Percentiles rank a stretch among this genome's conserved stretches.
Evolutionary conservation across 2,329 filamentous ascomycete genomes (phyloP).

Genomic region (Claviceps pazoutovae): DNA sequence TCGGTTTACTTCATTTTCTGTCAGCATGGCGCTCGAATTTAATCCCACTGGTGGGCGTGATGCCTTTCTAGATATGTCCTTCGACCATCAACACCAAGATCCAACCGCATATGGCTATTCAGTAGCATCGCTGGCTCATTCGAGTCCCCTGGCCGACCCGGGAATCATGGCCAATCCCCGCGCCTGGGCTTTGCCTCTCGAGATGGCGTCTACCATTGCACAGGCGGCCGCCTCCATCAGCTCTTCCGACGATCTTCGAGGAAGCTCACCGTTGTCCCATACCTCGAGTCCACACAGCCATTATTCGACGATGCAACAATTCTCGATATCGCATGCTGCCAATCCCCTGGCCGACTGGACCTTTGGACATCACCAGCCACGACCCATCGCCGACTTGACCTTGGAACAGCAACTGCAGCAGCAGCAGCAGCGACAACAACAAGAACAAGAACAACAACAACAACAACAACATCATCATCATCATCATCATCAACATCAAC

Average conservation of each 20-base stretch:
- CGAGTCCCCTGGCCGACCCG: slow-evolving; percentile 19
- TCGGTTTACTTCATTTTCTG: slow-evolving; percentile 19
- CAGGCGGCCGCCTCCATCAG: slow-evolving; percentile 29
- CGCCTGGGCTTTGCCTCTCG: slow-evolving; percentile 38
- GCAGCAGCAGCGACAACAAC: slow-evolving; percentile 19
- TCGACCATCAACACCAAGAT: slow-evolving; percentile 44
- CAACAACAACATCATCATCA: slow-evolving; percentile 28
- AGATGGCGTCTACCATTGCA: slow-evolving; percentile 32
- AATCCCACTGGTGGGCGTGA: slow-evolving; percentile 40
- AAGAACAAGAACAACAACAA: slow-evolving; percentile 36
- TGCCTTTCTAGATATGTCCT: slow-evolving; percentile 46
- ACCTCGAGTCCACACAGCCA: slow-evolving; percentile 39
- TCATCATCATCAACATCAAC: slow-evolving; percentile 29
- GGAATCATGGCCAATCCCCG: slow-evolving; percentile 23
- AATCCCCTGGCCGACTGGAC: slow-evolving; percentile 49
- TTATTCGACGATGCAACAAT: slow-evolving; percentile 35
- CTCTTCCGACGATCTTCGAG: slow-evolving; percentile 36
- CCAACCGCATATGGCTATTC: slow-evolving; percentile 28
- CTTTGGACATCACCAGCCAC: slow-evolving; percentile 37
- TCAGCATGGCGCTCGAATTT: slow-evolving; percentile 46
- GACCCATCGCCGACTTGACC: slow-evolving; percentile 45
- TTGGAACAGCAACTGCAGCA: slow-evolving; percentile 41
- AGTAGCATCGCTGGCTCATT: slow-evolving; percentile 11
- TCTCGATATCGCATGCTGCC: slow-evolving; percentile 37
- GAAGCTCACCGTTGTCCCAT: slow-evolving; percentile 34